phyloP scores from a whole-genome alignment of 345 rosid genomes.

The Eucalyptus globulus region DNA sequence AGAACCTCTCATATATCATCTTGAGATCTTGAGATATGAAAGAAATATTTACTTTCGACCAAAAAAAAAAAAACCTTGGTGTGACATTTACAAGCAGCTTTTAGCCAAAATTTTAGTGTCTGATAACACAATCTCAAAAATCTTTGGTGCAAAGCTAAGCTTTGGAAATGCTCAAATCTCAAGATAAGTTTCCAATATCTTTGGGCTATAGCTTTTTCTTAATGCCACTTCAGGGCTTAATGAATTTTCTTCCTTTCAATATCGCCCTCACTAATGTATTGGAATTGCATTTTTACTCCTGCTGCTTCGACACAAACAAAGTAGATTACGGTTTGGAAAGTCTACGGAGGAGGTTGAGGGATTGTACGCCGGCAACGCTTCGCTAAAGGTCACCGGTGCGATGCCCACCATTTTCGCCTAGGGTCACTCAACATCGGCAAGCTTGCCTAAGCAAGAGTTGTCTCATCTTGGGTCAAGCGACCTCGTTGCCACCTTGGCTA shows the following conservation, averaged over 20 bases:
- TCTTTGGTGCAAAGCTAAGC: neutral
- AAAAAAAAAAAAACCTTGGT: too few species aligned
- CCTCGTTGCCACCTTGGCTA: neutral
- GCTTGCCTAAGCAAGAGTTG: neutral
- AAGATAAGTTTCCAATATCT: neutral
- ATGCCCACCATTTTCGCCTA: neutral
- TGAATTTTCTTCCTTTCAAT: neutral
- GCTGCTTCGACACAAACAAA: neutral
- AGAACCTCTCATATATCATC: neutral
- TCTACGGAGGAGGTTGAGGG: neutral
- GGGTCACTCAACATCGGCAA: neutral
- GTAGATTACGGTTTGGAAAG: neutral
- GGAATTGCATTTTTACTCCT: neutral
- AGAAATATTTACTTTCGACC: too few species aligned
- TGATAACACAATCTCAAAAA: neutral
- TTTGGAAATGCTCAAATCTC: neutral
- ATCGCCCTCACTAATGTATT: neutral
- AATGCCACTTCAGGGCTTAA: neutral
- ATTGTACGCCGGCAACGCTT: neutral
- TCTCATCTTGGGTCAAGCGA: neutral
- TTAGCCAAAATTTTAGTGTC: neutral
- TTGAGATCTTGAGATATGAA: too few species aligned
- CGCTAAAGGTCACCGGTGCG: fast-evolving
- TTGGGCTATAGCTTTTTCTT: neutral
- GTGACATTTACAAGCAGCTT: neutral